phyloP scores from a whole-genome alignment of 2,329 filamentous ascomycete genomes.

The Fusarium marasasianum region DNA sequence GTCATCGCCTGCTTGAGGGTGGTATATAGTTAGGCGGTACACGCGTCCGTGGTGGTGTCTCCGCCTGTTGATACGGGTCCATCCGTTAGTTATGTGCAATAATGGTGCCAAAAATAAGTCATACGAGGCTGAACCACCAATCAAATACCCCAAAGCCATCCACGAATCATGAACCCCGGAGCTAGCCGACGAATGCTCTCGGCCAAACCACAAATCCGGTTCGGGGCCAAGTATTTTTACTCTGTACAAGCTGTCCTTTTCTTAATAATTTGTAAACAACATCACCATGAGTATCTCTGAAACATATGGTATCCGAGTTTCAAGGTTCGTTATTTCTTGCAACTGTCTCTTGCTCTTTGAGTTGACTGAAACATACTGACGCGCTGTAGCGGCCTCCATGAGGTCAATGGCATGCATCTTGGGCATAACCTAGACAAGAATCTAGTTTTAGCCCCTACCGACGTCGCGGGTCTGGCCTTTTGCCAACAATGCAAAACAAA shows the following conservation, averaged over 20 bases:
- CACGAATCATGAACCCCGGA: not conserved
- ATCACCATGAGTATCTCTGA: not conserved
- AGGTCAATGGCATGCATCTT: not conserved
- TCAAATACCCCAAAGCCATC: not conserved
- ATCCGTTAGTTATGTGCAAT: not conserved
- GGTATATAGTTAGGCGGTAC: not conserved
- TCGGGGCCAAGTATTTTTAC: no score
- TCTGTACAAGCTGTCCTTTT: not conserved
- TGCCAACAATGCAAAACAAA: not conserved
- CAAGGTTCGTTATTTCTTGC: not conserved
- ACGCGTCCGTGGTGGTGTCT: not conserved
- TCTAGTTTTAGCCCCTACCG: not conserved
- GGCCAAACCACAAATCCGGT: not conserved
- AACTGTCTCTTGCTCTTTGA: fast-evolving
- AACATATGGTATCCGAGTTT: not conserved
- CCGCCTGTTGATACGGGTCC: not conserved
- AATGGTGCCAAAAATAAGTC: no score
- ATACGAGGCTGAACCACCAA: not conserved
- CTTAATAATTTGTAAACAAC: not conserved
- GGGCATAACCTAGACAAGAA: not conserved
- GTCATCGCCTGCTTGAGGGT: not conserved
- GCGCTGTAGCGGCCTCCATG: not conserved
- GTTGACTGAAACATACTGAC: not conserved
- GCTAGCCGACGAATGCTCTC: not conserved
- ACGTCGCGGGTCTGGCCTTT: not conserved